phyloP scores from a whole-genome alignment of 2,329 filamentous ascomycete genomes.

The Cladorrhinum sp. region DNA sequence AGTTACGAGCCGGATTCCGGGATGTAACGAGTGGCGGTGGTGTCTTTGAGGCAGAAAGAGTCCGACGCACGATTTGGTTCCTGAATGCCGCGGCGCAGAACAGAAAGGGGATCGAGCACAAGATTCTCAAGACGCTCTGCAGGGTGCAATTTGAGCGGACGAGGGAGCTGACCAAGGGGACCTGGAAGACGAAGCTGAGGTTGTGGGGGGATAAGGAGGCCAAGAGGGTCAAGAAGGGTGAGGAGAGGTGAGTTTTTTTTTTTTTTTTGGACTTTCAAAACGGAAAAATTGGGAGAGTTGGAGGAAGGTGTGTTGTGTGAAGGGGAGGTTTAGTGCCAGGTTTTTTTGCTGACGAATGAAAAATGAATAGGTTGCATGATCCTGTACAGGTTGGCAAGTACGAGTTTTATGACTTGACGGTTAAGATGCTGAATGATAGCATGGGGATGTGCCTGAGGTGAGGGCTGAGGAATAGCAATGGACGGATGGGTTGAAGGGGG shows the following conservation, averaged over 20 bases:
- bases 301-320: not conserved
- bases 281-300: slow-evolving; percentile 14
- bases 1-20: slow-evolving; percentile 59
- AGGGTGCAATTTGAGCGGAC: slow-evolving; percentile 43
- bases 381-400: slow-evolving; percentile 39
- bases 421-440: slow-evolving; percentile 70
- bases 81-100: slow-evolving; percentile 61
- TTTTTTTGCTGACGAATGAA: slow-evolving; percentile 5
- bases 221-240: slow-evolving; percentile 11
- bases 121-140: slow-evolving; percentile 67
- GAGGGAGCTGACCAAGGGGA: slow-evolving; percentile 28
- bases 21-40: slow-evolving; percentile 38
- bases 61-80: slow-evolving; percentile 68
- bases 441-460: slow-evolving; percentile 64
- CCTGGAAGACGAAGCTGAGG: slow-evolving; percentile 28
- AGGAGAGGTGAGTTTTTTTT: slow-evolving; percentile 23
- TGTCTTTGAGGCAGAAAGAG: slow-evolving; percentile 49
- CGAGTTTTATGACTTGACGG: slow-evolving; percentile 64
- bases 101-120: slow-evolving; percentile 69
- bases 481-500: too few relatives aligned
- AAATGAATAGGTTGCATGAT: slow-evolving; percentile 20
- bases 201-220: slow-evolving; percentile 5
- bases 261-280: slow-evolving; percentile 10
- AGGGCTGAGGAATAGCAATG: slow-evolving; percentile 16
- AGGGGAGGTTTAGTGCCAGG: not conserved